Evolutionary conservation across 768 basidiomycete genomes (phyloP), one percentile per base, ranked within the genome.

Genomic region (Gymnopilus dilepis): DNA sequence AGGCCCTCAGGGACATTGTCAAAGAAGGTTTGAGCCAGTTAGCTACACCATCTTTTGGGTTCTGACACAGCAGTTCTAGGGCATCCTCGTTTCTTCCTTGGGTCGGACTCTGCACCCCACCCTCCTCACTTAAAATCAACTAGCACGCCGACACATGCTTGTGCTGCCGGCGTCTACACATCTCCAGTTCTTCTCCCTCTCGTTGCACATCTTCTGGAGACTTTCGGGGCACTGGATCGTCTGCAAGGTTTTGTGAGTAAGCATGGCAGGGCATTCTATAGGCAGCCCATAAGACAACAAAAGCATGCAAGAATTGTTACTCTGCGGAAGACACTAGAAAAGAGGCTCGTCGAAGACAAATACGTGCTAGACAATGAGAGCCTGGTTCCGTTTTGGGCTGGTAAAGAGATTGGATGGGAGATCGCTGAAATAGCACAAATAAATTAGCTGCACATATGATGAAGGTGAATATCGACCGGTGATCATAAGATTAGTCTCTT

Each of bases 101-200:
- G 97, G 19, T 96, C 94, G 17, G 97, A 99, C 76, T 95, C 92
- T 28, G 97, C 97, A 1, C 97, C 97, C 40, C 97, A 99, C 74
- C 88, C 91, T 4, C 82, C 83, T 30, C 72, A 79, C 28, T 78
- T 82, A 56, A 90, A 95, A 74, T 84, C 90, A 4, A 87, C 84
- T 17, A 85, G 91, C 62, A 84, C 87, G 4, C 89, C 92, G 6
- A 76, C 76, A 19, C 82, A 86, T 31, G 80, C 87, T 17, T 99
- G 97, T 74, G 96, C 97, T 1, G 97, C 97, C 9, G 97, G 97
- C 0, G 87, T 99, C 55, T 99, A 99, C 74, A 99, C 97, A 1
- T 94, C 92, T 4, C 91, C 95, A 4, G 89, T 97, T 66, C 82
- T 99, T 19, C 82, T 99, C 15, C 95, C 97, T 2, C 82, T 99